Conservation (phyloP, 176 grass and related monocot species). For the Lolium perenne region DNA sequence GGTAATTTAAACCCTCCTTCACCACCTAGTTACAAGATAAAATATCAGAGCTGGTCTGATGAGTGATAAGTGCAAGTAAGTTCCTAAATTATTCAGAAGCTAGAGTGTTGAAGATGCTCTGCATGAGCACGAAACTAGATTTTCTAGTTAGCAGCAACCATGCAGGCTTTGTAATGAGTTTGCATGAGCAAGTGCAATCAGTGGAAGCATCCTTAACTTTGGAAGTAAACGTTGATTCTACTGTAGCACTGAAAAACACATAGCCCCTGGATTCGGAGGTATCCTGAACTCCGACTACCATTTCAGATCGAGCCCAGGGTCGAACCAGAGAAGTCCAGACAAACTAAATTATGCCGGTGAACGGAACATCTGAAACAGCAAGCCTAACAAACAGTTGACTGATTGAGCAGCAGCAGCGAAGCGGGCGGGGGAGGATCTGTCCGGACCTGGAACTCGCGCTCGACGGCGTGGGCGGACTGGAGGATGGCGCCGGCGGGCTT, state of each 20-base stretch:
- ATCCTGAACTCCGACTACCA: background rate
- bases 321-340: background rate
- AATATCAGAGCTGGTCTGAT: background rate
- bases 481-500: constrained; percentile 81
- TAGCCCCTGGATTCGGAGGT: no score
- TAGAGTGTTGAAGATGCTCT: background rate
- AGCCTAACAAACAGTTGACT: background rate
- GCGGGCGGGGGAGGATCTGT: background rate
- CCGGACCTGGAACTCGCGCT: constrained; percentile 84
- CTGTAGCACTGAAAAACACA: background rate
- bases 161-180: background rate
- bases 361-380: background rate
- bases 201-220: background rate
- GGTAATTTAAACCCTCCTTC: background rate
- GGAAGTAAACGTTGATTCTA: background rate
- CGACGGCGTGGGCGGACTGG: constrained; percentile 90
- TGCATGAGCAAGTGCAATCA: background rate
- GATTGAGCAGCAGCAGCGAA: background rate
- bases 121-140: background rate
- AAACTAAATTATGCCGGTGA: background rate
- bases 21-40: background rate
- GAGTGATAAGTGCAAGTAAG: background rate
- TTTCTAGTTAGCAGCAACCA: background rate
- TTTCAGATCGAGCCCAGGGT: background rate
- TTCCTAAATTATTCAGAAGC: background rate